Evolutionary conservation across 768 basidiomycete genomes (phyloP), one percentile per base, ranked within the genome.

Genomic region (Omphalotus guepiniiformis): DNA sequence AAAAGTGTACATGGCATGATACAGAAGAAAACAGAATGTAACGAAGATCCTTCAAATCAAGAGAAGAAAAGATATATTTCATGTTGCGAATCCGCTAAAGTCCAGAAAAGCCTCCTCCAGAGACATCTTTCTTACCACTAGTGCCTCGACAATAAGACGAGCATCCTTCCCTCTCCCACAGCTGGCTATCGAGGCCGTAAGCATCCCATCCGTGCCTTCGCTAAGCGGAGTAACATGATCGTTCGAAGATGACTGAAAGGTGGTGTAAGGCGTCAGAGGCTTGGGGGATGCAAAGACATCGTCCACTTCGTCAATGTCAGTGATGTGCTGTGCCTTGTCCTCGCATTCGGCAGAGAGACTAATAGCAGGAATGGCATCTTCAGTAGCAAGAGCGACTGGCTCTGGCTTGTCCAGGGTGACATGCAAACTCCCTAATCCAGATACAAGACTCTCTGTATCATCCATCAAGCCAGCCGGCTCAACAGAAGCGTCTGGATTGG

Each of bases 111-210:
- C 84, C 59, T 91, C 89, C 48, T 86, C 85, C 2, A 83, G 56
- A 15, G 83, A 81, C 66, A 90, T 69, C 62, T 91, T 88, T 38
- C 86, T 75, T 16, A 90, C 80, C 2, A 93, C 82, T 25, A 92
- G 71, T 2, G 80, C 89, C 61, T 93, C 88, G 8, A 90, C 87
- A 39, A 91, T 90, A 3, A 84, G 67, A n/a, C 85, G 69, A 26
- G 77, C 73, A 41, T 74, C 72, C 41, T 30, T 42, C 41, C 12
- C 8, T n/a, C 6, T 42, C n/a, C 16, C 13, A n/a, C n/a, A n/a
- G n/a, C n/a, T n/a, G n/a, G n/a, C n/a, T 32, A 32, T 32, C 30
- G 30, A 32, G n/a, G 30, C 9, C n/a, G n/a, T 32, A 9, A n/a
- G 30, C n/a, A 32, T 9, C 30, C 9, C 9, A 9, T 32, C 30